Percentiles rank a stretch among this genome's conserved stretches.
phyloP scores from a whole-genome alignment of 805 yeast genomes.

The Pichia gijzeniarum region DNA sequence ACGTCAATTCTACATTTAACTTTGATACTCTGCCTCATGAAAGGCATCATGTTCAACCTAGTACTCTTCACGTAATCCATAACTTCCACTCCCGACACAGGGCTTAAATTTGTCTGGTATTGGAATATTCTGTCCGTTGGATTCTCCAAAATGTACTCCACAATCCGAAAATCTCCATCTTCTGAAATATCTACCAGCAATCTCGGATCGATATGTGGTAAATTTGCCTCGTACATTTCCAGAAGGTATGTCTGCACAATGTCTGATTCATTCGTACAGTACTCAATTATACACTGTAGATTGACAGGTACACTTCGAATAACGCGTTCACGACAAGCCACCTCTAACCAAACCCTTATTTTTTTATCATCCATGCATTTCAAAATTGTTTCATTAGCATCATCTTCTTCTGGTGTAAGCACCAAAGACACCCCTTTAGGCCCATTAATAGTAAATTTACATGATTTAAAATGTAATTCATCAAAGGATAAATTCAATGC shows the following conservation, averaged over 20 bases:
- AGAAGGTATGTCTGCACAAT: constrained; percentile 28
- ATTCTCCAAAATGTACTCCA: constrained; percentile 58
- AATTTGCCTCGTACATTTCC: constrained; percentile 42
- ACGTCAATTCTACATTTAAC: constrained; percentile 34
- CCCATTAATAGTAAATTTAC: constrained; percentile 4
- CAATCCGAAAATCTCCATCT: constrained; percentile 20
- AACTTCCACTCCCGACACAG: constrained; percentile 20
- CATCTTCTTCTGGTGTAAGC: constrained; percentile 9
- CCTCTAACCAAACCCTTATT: constrained; percentile 4
- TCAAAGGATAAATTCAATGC: constrained; percentile 28
- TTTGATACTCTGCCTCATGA: constrained; percentile 39
- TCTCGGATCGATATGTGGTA: constrained; percentile 68
- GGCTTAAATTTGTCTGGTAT: constrained; percentile 33
- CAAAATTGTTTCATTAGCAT: not conserved
- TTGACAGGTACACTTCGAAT: constrained; percentile 20
- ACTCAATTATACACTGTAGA: constrained; percentile 16
- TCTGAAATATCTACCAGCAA: constrained; percentile 38
- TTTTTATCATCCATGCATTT: not conserved
- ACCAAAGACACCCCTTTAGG: constrained; percentile 2
- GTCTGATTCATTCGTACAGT: constrained; percentile 11
- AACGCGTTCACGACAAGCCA: not conserved
- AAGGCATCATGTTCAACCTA: constrained; percentile 55
- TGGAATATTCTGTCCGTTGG: constrained; percentile 67
- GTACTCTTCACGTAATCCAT: constrained; percentile 25
- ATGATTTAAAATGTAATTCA: constrained; percentile 10